A percentile compares a stretch with the other conserved stretches of the same genome.
Conservation (phyloP, 371 early-diverging fungal genomes). For the Sanchytrium tribonematis region DNA sequence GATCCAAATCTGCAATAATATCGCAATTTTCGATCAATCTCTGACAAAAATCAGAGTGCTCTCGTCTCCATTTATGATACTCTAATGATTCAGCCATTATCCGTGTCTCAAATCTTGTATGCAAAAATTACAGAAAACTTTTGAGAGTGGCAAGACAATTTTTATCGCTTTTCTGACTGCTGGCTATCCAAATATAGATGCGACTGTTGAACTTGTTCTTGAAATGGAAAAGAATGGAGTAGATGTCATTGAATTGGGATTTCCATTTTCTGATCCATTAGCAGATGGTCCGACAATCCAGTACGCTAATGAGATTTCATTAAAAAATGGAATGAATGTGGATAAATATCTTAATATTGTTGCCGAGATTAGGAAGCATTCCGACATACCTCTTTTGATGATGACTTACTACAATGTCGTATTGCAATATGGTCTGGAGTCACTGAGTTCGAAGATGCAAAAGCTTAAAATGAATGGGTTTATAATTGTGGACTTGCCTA, state of each 20-base stretch:
- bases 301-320: slow-evolving; percentile 47
- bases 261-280: slow-evolving; percentile 90
- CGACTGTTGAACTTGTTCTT: slow-evolving; percentile 51
- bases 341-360: slow-evolving; percentile 47
- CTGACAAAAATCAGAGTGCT: too few relatives aligned
- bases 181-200: slow-evolving; percentile 47
- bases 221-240: slow-evolving; percentile 66
- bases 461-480: slow-evolving; percentile 74
- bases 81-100: too few relatives aligned
- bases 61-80: too few relatives aligned
- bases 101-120: not conserved
- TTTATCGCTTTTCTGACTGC: slow-evolving; percentile 80
- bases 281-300: slow-evolving; percentile 93
- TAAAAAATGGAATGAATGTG: slow-evolving; percentile 44
- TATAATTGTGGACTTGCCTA: slow-evolving; percentile 83
- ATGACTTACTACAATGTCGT: slow-evolving; percentile 96
- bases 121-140: not conserved
- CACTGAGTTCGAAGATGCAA: slow-evolving; percentile 23
- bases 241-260: slow-evolving; percentile 85
- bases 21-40: too few relatives aligned
- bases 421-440: slow-evolving; percentile 60
- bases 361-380: slow-evolving; percentile 47
- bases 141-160: slow-evolving; percentile 16
- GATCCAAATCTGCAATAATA: too few relatives aligned
- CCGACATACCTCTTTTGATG: slow-evolving; percentile 66